Evolutionary conservation across 1,139 yeast species (phyloP).

Genomic region (Tardiomyces depauwii): DNA sequence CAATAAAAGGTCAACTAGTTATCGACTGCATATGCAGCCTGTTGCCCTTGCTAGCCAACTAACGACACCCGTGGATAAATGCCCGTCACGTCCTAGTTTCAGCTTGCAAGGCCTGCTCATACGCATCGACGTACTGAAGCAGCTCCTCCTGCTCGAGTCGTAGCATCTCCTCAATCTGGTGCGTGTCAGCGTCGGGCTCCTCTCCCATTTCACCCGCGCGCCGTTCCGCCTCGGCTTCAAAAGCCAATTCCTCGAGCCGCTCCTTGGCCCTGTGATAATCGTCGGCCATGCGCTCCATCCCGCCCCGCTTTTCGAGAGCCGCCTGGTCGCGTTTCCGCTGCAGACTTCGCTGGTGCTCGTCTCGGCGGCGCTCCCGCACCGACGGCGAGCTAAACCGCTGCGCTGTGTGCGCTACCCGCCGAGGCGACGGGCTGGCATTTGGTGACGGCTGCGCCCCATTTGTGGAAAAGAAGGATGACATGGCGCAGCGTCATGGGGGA

Average conservation of each 20-base stretch:
- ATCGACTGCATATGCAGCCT: too few relatives aligned
- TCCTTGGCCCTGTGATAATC: slow-evolving; percentile 7
- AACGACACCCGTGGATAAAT: too few relatives aligned
- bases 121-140: slow-evolving; percentile 4
- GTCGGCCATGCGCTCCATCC: slow-evolving; percentile 9
- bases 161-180: slow-evolving; percentile 10
- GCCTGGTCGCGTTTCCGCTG: slow-evolving; percentile 5
- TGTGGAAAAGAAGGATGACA: neutral
- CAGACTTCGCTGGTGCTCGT: neutral
- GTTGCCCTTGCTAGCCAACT: too few relatives aligned
- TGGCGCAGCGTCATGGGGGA: neutral
- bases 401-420: neutral
- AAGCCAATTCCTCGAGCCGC: neutral
- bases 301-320: slow-evolving; percentile 12
- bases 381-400: neutral
- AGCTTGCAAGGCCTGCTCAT: neutral
- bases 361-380: neutral
- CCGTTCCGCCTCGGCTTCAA: neutral
- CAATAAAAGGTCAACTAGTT: too few relatives aligned
- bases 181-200: slow-evolving; percentile 7
- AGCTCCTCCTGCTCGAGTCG: slow-evolving; percentile 11
- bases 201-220: neutral
- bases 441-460: neutral
- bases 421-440: neutral
- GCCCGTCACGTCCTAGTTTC: neutral